Base-by-base conservation (phyloP, 805 yeast species). In the Candida yuanshanica region DNA sequence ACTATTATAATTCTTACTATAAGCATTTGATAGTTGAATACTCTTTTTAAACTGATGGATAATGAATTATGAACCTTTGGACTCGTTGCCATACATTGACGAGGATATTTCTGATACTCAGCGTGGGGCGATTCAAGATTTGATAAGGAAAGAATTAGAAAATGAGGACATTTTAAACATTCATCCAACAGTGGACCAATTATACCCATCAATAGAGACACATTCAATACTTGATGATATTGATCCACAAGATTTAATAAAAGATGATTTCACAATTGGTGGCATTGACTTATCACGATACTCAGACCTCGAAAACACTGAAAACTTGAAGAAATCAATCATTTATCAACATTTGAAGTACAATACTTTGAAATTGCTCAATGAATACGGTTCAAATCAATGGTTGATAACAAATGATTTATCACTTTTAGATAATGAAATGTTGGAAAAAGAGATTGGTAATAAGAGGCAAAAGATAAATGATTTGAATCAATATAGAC, bases 401-500 rank as follows among this genome's bases (percentile, higher is more conserved):
- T 73, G 65, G 69, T 54, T 53, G 37, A 49, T 56, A 9, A 60
- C 48, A 56, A 69, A 62, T 40, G 71, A 58, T 47, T 56, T 47
- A 42, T 55, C 63, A 29, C 53, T 47, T 40, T 56, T 58, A 13
- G 48, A 62, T 20, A 57, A 59, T 12, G 58, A 49, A 11, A 31
- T 57, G 13, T 43, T 68, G 4, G 53, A 53, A 13, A 50, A 47
- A 1, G 59, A 58, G 20, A 48, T 70, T 2, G 43, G 50, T 3
- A 58, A 58, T 36, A 77, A 79, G 49, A 53, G 73, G 34, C 58
- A 56, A 37, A 61, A 57, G 35, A 59, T 75, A 8, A 72, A 72
- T 6, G 74, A 69, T 5, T 41, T 76, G 13, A 66, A 71, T 35
- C 46, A 38, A 11, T 60, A 59, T 20, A 57, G 87, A 20, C 66